These are phyloP conservation scores for Botrytis porri DNA, from an alignment of 2,329 filamentous ascomycete species.

Conservation along the genomic window DNA sequence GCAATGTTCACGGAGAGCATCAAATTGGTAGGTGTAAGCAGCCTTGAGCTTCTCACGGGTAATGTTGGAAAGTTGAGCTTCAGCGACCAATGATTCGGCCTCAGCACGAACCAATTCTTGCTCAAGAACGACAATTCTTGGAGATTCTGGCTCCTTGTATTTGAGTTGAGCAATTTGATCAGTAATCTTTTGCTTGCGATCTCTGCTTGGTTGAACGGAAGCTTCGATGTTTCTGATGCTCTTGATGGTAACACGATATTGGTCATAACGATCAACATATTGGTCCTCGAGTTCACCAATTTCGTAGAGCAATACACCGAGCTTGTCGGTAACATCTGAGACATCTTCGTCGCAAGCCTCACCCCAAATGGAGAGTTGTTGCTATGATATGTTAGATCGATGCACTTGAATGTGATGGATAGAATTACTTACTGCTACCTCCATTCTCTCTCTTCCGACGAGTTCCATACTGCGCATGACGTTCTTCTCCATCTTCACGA, in stretches of 20 bases:
- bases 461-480: slow-evolving; percentile 98
- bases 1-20: slow-evolving; percentile 93
- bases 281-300: slow-evolving; percentile 96
- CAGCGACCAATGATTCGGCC: slow-evolving; percentile 96
- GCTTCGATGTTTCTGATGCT: slow-evolving; percentile 99
- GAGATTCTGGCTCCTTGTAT: slow-evolving; percentile 99
- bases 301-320: slow-evolving; percentile 87
- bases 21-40: slow-evolving; percentile 96
- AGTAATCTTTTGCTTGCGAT: slow-evolving; percentile 99
- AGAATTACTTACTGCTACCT: slow-evolving; percentile 76
- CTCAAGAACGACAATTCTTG: slow-evolving; percentile 95
- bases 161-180: slow-evolving; percentile 98
- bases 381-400: slow-evolving; percentile 49
- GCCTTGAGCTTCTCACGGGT: slow-evolving; percentile 99
- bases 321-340: slow-evolving; percentile 97
- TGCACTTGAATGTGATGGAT: background rate
- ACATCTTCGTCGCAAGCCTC: slow-evolving; percentile 95
- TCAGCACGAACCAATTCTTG: slow-evolving; percentile 98
- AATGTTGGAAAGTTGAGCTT: slow-evolving; percentile 98
- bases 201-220: slow-evolving; percentile 94
- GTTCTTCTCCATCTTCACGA: slow-evolving; percentile 99
- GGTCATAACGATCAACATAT: slow-evolving; percentile 97
- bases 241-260: slow-evolving; percentile 99
- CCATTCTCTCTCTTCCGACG: slow-evolving; percentile 94
- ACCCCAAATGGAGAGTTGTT: slow-evolving; percentile 99